Percentiles rank a stretch among this genome's conserved stretches.
These are phyloP conservation scores for Kuraishia piskuri DNA, from an alignment of 805 yeast genomes.

Conservation along the genomic window DNA sequence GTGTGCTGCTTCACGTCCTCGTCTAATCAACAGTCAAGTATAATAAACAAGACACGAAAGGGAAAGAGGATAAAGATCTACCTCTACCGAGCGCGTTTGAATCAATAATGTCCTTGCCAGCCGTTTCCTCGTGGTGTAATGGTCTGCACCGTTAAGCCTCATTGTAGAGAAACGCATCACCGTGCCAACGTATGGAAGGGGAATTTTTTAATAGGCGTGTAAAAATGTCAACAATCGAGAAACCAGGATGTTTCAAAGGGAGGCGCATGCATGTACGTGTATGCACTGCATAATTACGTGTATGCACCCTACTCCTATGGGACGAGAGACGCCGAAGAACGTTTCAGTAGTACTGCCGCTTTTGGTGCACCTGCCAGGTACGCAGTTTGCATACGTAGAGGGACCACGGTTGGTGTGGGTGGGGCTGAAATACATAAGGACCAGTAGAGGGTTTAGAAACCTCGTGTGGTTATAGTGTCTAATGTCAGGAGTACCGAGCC, in stretches of 20 bases:
- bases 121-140: no score
- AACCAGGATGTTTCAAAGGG: background rate
- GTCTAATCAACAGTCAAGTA: no score
- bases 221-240: background rate
- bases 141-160: no score
- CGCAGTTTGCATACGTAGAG: no score
- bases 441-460: no score
- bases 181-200: background rate
- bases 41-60: background rate
- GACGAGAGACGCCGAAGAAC: background rate
- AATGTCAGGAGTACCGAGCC: no score
- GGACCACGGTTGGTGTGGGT: no score
- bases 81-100: background rate
- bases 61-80: background rate
- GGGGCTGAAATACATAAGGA: no score
- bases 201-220: background rate
- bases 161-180: background rate
- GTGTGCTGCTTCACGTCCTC: no score
- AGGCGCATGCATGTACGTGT: background rate
- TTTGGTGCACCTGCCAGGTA: background rate
- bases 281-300: background rate
- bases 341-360: background rate
- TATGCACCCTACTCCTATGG: background rate
- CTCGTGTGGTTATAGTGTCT: no score
- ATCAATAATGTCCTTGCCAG: background rate